phyloP scores from a whole-genome alignment of 768 basidiomycete species.

The Russula abietina region DNA sequence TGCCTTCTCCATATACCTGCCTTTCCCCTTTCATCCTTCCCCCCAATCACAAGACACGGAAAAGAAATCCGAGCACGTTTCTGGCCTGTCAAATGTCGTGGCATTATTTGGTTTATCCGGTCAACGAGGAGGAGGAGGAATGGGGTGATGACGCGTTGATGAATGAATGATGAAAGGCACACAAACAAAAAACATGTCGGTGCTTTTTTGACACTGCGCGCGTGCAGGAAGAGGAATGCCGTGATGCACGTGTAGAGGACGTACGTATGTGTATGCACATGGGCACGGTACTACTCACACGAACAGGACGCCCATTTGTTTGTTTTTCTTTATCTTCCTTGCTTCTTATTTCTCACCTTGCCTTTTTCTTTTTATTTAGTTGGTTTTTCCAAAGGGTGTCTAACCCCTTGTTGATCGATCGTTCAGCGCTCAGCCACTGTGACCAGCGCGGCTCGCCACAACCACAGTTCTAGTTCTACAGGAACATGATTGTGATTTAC shows the following conservation, averaged over 20 bases:
- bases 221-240: background rate
- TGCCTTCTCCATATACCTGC: background rate
- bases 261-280: background rate
- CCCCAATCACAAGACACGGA: too few relatives aligned
- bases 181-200: background rate
- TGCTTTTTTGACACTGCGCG: conserved; percentile 11
- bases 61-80: too few relatives aligned
- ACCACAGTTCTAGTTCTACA: background rate
- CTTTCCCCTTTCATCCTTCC: too few relatives aligned
- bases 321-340: background rate
- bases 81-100: background rate
- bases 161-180: background rate
- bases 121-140: background rate
- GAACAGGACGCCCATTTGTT: background rate
- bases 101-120: background rate
- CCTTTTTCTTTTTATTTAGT: background rate
- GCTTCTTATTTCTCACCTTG: background rate
- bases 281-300: background rate
- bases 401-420: conserved; percentile 12
- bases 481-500: background rate
- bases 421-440: conserved; percentile 3
- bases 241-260: conserved; percentile 1
- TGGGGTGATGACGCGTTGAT: background rate
- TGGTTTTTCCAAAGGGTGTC: background rate
- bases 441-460: background rate